These are phyloP conservation scores for Xylaria sp. DNA, from an alignment of 495 filamentous ascomycete genomes.

Conservation along the genomic window DNA sequence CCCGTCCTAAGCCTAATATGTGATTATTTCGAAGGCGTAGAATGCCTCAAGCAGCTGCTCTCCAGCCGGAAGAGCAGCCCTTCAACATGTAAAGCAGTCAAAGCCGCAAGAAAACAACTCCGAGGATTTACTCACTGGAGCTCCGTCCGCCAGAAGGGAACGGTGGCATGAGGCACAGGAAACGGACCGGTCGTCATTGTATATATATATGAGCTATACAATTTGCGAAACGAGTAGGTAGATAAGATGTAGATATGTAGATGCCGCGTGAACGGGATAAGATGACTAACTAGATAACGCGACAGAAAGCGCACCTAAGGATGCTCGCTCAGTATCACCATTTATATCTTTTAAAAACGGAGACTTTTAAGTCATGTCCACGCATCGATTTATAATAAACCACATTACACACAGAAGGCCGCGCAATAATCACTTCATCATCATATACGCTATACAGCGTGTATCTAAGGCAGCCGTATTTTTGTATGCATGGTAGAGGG, in stretches of 20 bases:
- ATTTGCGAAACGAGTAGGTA: neutral
- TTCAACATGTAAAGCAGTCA: neutral
- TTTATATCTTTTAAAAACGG: neutral
- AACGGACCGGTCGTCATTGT: conserved; percentile 25
- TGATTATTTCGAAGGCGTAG: neutral
- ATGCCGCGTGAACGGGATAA: neutral
- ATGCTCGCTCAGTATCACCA: neutral
- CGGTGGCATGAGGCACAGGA: conserved; percentile 42
- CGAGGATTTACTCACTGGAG: conserved; percentile 31
- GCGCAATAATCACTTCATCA: neutral
- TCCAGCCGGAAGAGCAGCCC: neutral
- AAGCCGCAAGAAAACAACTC: neutral
- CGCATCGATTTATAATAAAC: neutral
- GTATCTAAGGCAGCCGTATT: neutral
- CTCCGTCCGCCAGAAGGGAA: conserved; percentile 49
- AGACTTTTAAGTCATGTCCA: neutral
- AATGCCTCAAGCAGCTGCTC: neutral
- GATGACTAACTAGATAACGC: neutral
- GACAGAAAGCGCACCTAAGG: neutral
- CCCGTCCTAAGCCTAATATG: neutral
- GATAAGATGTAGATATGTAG: neutral
- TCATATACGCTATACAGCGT: neutral
- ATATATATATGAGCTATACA: neutral
- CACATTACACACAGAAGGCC: neutral
- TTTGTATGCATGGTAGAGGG: neutral